These are phyloP conservation scores for Phlebopus sp. DNA, from an alignment of 1,284 basidiomycete species.

Conservation along the genomic window DNA sequence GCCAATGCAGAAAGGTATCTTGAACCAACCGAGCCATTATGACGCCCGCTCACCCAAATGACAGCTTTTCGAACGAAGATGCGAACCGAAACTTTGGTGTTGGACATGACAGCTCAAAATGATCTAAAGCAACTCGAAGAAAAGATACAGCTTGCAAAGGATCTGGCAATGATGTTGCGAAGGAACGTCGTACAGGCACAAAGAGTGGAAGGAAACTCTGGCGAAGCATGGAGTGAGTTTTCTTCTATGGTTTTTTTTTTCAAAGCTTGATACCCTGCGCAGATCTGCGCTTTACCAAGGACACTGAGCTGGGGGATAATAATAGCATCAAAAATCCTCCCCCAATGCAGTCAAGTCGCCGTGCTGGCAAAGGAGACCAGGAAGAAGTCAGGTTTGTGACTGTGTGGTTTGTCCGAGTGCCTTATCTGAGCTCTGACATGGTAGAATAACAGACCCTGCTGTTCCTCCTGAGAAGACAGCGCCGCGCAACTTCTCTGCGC, in stretches of 20 bases:
- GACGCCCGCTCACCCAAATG: conserved; percentile 6
- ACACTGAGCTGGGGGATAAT: conserved; percentile 76
- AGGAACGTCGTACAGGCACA: conserved; percentile 72
- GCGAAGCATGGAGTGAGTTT: conserved; percentile 51
- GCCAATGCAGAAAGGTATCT: conserved; percentile 49
- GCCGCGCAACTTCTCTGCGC: conserved; percentile 56
- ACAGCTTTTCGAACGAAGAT: conserved; percentile 71
- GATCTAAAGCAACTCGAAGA: conserved; percentile 51
- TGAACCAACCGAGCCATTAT: conserved; percentile 6
- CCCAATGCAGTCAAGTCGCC: conserved; percentile 42
- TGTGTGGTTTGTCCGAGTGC: conserved; percentile 11
- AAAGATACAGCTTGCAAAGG: conserved; percentile 53
- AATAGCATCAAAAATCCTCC: conserved; percentile 60
- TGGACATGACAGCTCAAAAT: conserved; percentile 40
- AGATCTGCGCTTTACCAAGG: conserved; percentile 63
- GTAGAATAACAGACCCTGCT: conserved; percentile 40
- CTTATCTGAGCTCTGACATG: conserved; percentile 30
- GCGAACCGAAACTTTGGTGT: conserved; percentile 43
- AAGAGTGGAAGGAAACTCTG: conserved; percentile 34
- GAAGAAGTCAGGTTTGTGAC: conserved; percentile 34
- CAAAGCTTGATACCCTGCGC: conserved; percentile 2
- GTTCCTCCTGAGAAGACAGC: conserved; percentile 32
- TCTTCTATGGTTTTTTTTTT: conserved; percentile 16
- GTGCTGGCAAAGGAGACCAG: conserved; percentile 41
- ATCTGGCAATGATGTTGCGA: conserved; percentile 64